Conservation (phyloP, 2,329 filamentous ascomycete species). For the Ascosphaera aggregata region DNA sequence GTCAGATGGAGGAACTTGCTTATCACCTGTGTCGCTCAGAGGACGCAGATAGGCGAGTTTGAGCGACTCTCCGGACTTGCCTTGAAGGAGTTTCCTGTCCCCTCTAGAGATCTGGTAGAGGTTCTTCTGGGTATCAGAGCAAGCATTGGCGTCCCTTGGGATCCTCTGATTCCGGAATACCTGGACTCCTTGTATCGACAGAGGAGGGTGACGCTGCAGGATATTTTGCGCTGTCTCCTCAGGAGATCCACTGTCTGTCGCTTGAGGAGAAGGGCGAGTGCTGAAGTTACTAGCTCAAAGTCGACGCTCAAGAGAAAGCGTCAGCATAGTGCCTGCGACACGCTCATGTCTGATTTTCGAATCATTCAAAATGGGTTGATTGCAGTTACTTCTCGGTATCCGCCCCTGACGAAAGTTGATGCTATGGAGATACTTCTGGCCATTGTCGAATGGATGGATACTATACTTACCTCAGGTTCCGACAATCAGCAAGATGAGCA, state of each 20-base stretch:
- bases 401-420: constrained; percentile 12
- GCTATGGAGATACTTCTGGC: constrained; percentile 13
- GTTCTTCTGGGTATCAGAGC: constrained; percentile 14
- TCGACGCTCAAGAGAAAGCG: constrained; percentile 1
- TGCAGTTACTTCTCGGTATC: constrained; percentile 14
- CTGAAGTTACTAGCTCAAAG: background rate
- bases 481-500: constrained; percentile 7
- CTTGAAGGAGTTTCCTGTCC: constrained; percentile 11
- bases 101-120: constrained; percentile 13
- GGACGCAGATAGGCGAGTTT: constrained; percentile 12
- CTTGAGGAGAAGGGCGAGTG: constrained; percentile 1
- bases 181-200: constrained; percentile 16
- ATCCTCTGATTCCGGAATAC: constrained; percentile 20
- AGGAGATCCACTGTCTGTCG: constrained; percentile 15
- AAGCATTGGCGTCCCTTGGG: constrained; percentile 15
- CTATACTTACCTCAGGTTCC: constrained; percentile 15
- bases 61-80: constrained; percentile 15
- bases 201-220: constrained; percentile 12
- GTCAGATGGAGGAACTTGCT: constrained; percentile 5
- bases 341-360: constrained; percentile 20
- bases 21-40: constrained; percentile 4
- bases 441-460: constrained; percentile 17
- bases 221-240: constrained; percentile 13
- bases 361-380: constrained; percentile 20
- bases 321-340: constrained; percentile 6